These are phyloP conservation scores for Dalechampia spathulata DNA, from an alignment of 441 rosid species.

Conservation along the genomic window DNA sequence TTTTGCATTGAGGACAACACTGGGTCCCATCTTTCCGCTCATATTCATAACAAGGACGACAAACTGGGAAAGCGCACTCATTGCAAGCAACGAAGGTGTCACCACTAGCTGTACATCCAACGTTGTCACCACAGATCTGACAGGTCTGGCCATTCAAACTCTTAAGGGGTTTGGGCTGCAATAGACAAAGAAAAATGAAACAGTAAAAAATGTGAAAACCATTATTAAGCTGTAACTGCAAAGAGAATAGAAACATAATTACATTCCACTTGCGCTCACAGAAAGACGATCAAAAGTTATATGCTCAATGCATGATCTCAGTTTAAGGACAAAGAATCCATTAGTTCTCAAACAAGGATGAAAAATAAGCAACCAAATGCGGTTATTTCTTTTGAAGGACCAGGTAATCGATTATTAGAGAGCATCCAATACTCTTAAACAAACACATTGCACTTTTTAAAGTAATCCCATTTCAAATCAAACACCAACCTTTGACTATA, in stretches of 20 bases:
- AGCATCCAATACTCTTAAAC: too few relatives aligned
- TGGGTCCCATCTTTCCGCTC: conserved; percentile 95
- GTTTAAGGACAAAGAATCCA: too few relatives aligned
- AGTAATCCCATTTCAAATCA: not conserved
- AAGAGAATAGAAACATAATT: too few relatives aligned
- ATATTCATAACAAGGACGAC: conserved; percentile 92
- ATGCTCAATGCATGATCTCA: too few relatives aligned
- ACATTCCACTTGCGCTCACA: too few relatives aligned
- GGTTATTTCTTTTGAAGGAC: too few relatives aligned
- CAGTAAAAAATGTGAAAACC: not conserved
- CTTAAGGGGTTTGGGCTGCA: conserved; percentile 77
- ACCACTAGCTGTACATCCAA: conserved; percentile 48
- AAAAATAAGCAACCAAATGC: too few relatives aligned
- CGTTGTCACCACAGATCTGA: conserved; percentile 89
- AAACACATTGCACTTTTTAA: too few relatives aligned
- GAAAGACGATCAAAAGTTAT: too few relatives aligned
- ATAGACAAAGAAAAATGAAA: not conserved
- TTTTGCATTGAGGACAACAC: conserved; percentile 94
- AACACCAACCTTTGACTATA: not conserved
- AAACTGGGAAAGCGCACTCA: conserved; percentile 96
- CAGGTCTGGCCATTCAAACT: conserved; percentile 64
- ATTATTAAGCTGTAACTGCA: too few relatives aligned
- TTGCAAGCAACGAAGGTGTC: conserved; percentile 89
- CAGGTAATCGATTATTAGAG: too few relatives aligned
- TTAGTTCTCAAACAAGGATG: too few relatives aligned